phyloP scores from a whole-genome alignment of 768 basidiomycete genomes.

The Trametes meyenii region DNA sequence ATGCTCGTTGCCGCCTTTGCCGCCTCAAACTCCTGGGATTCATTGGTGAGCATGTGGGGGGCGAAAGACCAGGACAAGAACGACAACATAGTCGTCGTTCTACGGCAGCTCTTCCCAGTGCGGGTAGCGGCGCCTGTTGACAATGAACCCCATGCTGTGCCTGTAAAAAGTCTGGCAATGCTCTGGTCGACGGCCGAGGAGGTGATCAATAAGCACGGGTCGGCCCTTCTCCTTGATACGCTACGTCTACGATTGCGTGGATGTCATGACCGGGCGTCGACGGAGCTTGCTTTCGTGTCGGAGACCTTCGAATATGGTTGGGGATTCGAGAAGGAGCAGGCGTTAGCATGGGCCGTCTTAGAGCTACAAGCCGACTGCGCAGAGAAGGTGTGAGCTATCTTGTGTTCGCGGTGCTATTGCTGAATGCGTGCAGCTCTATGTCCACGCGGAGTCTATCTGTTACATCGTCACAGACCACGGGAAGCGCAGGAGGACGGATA shows the following conservation, averaged over 20 bases:
- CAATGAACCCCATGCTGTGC: slow-evolving; percentile 15
- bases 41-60: slow-evolving; percentile 71
- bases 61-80: slow-evolving; percentile 78
- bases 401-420: background rate
- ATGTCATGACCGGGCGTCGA: too few species aligned
- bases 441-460: slow-evolving; percentile 59
- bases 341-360: slow-evolving; percentile 76
- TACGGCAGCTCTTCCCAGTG: slow-evolving; percentile 74
- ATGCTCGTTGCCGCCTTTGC: slow-evolving; percentile 64
- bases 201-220: slow-evolving; percentile 67
- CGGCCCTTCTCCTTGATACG: slow-evolving; percentile 63
- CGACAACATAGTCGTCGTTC: slow-evolving; percentile 75
- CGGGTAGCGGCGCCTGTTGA: slow-evolving; percentile 21
- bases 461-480: slow-evolving; percentile 41
- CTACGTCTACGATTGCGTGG: slow-evolving; percentile 55
- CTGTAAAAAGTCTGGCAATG: slow-evolving; percentile 27
- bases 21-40: slow-evolving; percentile 55
- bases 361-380: slow-evolving; percentile 83
- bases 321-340: slow-evolving; percentile 70
- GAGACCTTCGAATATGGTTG: slow-evolving; percentile 73
- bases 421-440: slow-evolving; percentile 52
- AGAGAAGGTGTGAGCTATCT: slow-evolving; percentile 51
- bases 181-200: slow-evolving; percentile 60
- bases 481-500: slow-evolving; percentile 60
- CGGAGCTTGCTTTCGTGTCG: slow-evolving; percentile 54